These are phyloP conservation scores for Albophoma yamanashiensis DNA, from an alignment of 2,329 filamentous ascomycete species.

Conservation along the genomic window DNA sequence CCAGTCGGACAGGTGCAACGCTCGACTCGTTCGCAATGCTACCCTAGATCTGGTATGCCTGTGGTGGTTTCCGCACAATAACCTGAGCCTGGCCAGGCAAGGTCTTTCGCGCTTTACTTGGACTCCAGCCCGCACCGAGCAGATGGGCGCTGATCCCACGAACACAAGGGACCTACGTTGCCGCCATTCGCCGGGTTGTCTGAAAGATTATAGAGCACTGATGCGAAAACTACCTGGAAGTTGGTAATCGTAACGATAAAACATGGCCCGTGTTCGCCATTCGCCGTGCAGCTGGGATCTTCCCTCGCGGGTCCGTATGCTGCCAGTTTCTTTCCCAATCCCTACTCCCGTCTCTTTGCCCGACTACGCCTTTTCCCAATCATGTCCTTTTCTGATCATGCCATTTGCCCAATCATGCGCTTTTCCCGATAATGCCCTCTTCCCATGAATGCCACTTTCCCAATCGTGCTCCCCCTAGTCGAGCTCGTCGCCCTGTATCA, in stretches of 20 bases:
- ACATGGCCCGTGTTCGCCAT: background rate
- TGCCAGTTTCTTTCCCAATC: background rate
- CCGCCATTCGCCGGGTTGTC: background rate
- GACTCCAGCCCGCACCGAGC: no score
- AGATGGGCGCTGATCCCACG: no score
- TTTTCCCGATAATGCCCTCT: background rate
- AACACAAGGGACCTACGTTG: background rate
- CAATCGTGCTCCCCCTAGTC: background rate
- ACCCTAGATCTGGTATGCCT: background rate
- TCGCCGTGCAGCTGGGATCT: background rate
- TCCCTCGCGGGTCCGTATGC: background rate
- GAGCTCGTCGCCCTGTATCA: background rate
- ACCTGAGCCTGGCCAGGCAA: background rate
- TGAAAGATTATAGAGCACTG: background rate
- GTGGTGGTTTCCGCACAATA: background rate
- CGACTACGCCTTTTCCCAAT: background rate
- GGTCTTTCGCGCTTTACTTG: no score
- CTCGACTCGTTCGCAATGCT: background rate
- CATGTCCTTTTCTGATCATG: background rate
- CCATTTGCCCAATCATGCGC: background rate
- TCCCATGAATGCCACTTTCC: background rate
- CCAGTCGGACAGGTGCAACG: background rate
- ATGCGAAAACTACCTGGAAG: background rate
- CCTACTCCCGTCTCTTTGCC: background rate
- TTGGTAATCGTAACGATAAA: background rate